Evolutionary conservation across 202 grass and related monocot genomes (phyloP), one percentile per base, ranked within the genome.

Genomic region (Carex arenaria): DNA sequence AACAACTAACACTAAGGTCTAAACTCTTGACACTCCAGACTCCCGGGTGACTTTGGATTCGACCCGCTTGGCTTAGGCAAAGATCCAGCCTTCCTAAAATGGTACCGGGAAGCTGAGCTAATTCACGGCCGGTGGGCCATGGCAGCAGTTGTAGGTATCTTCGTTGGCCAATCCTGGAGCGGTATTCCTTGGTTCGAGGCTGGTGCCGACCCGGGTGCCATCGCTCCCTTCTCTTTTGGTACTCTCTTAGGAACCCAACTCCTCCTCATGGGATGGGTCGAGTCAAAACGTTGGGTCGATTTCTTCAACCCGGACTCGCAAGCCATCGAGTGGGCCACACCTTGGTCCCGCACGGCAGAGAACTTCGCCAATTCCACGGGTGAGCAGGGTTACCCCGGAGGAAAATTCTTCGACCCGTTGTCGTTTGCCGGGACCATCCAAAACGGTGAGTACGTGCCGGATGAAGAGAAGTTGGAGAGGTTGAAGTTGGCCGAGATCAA

Each of bases 241-340:
- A 80, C 93, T 13, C 96, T 98, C 17, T 89, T 98, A 1, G 96
- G 93, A 67, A 98, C 93, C 47, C 93, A 95, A 86, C 91, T 98
- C 80, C 70, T 98, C 85, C 95, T 98, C 36, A 98, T 98, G 95
- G 95, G 95, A 5, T 95, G 95, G 95, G 95, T 98, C 3, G 95
- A 98, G 78, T 92, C 95, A 1, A 98, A 98, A 90, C 89, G 95
- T 19, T 98, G 95, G 95, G 95, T 95, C 11, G 95, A 98, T 89
- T 98, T 98, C 91, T 98, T 98, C 96, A 98, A 95, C 88, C 96
- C 89, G 52, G 93, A 98, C 79, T 98, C 96, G 22, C 96, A 98
- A 84, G 60, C 93, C 31, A 83, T 95, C 4, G 91, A 93, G 85
- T 98, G 96, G 96, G 96, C 93, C 65, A 98, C 93, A 5, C 96